These are phyloP conservation scores for Ceratobasidium theobromae DNA, from an alignment of 1,284 basidiomycete genomes.

Conservation along the genomic window DNA sequence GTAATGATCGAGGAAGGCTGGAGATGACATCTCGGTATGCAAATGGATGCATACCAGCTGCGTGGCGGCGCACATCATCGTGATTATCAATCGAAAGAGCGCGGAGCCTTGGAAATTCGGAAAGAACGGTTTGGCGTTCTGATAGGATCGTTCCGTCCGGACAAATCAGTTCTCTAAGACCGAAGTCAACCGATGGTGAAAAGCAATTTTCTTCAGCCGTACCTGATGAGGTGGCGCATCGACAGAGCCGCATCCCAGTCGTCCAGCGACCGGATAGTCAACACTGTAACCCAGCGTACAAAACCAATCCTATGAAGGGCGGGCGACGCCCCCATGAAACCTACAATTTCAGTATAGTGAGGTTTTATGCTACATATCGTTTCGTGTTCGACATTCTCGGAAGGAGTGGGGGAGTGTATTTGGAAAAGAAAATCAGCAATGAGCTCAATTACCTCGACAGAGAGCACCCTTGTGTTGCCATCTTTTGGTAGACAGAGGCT, in stretches of 20 bases:
- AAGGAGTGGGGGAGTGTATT: background rate
- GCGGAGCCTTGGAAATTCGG: background rate
- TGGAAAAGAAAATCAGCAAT: constrained; percentile 11
- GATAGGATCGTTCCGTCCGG: background rate
- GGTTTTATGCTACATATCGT: background rate
- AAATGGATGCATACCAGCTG: background rate
- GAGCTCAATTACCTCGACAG: constrained; percentile 7
- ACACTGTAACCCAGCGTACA: background rate
- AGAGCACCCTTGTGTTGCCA: background rate
- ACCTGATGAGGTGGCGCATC: background rate
- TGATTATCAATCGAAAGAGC: background rate
- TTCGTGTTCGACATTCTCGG: background rate
- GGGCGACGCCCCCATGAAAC: background rate
- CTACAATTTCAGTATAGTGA: background rate
- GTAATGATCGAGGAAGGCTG: background rate
- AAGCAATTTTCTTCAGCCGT: background rate
- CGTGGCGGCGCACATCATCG: background rate
- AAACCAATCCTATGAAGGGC: background rate
- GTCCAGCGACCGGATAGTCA: background rate
- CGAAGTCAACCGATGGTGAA: background rate
- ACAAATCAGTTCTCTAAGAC: background rate
- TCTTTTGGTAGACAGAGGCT: background rate
- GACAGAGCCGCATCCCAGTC: background rate
- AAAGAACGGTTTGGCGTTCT: background rate
- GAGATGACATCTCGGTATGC: background rate